Base-by-base conservation (phyloP, 352 stramenopile species). In the Phytopythium cucurbitacearum region DNA sequence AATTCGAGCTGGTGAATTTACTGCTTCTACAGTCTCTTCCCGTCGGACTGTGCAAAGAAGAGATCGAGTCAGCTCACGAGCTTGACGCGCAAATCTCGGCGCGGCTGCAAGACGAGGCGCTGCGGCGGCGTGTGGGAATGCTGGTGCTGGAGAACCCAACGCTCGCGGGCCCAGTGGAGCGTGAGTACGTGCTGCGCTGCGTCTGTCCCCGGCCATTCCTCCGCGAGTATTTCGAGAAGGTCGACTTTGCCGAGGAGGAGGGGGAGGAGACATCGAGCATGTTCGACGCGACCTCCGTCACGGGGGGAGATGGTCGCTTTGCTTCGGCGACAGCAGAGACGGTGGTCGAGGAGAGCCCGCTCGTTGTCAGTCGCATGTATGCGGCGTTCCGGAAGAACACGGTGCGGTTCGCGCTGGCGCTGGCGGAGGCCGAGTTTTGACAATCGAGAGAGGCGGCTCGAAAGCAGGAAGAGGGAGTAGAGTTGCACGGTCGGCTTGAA, bases 331-430 rank as follows among this genome's bases (percentile, higher is more conserved):
- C n/a, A 3, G 48, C 62, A n/a, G 59, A 66, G 13, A 36, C 64
- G 42, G 55, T 58, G 47, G 45, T 70, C 21, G 78, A 88, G 12
- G 71, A 82, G 34, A 89, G 72, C 38, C 84, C 78, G 0, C 57
- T 89, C 34, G 77, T 89, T 12, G 75, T 91, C 13, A 89, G 77
- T 56, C 80, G 84, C 39, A 88, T 94, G 74, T 94, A 91, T 57
- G 84, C 80, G 9, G 67, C 66, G 28, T 94, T 91, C 53, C 74
- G 76, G 50, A 86, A 81, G 54, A 73, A 84, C 39, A 91, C 78
- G 13, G 80, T 94, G 28, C 75, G 84, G 4, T 94, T 91, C 47
- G 80, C 84, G 9, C 52, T 89, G 32, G 71, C 76, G 15, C 47
- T 94, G 40, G 76, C 68, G 5, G 80, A 91, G 49, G 87, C 84